Percentiles rank a stretch among this genome's conserved stretches.
Evolutionary conservation across 495 filamentous ascomycete species (phyloP).

Genomic region (Neurospora sublineolata): DNA sequence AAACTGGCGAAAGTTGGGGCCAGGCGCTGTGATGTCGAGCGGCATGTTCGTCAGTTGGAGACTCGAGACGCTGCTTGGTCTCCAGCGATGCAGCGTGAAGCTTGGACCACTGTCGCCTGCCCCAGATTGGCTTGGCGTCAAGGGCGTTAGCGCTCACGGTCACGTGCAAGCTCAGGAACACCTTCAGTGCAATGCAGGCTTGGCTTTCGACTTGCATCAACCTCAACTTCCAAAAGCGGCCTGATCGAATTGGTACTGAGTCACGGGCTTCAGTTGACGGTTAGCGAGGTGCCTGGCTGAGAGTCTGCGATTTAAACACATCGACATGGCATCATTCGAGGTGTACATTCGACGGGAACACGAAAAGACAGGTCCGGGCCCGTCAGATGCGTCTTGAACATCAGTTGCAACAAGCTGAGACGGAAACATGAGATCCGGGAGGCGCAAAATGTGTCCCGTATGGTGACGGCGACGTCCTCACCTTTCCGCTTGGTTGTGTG

Average conservation of each 20-base stretch:
- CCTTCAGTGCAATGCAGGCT: background rate
- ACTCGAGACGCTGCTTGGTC: background rate
- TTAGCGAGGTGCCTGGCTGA: background rate
- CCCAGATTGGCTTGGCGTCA: background rate
- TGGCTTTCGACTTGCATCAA: background rate
- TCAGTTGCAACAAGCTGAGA: background rate
- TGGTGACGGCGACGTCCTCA: background rate
- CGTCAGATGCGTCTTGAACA: background rate
- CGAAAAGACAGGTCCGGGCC: background rate
- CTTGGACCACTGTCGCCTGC: background rate
- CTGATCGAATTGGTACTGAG: background rate
- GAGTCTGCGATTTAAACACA: background rate
- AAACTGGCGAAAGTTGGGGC: background rate
- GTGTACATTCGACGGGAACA: background rate
- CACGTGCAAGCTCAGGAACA: background rate
- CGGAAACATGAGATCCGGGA: background rate
- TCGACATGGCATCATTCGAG: background rate
- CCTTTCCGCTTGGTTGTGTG: background rate
- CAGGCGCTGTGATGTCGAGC: background rate
- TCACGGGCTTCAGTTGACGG: background rate
- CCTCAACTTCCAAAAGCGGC: background rate
- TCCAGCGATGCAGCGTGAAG: background rate
- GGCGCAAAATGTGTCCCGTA: background rate
- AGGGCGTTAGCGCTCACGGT: background rate
- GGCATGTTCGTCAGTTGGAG: background rate